A percentile compares a stretch with the other conserved stretches of the same genome.
Conservation (phyloP, 1,284 basidiomycete genomes). For the Porodaedalea pini region DNA sequence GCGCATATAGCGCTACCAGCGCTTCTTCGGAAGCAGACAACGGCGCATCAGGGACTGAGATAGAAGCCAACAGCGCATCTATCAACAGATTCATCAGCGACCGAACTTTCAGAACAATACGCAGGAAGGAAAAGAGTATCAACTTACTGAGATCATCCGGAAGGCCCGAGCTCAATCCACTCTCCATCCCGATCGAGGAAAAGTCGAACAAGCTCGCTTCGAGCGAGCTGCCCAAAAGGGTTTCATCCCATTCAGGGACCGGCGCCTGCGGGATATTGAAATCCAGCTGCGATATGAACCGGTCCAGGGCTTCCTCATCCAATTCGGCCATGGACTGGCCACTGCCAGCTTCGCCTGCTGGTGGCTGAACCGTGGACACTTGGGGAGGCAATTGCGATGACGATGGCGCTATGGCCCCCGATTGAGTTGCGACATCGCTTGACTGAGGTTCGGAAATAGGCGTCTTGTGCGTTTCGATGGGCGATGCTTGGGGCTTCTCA, state of each 20-base stretch:
- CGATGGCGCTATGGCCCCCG: background rate
- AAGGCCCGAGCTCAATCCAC: background rate
- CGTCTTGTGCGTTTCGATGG: background rate
- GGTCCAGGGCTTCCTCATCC: background rate
- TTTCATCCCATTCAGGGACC: background rate
- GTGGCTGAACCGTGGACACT: background rate
- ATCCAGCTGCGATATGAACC: background rate
- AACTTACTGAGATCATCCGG: background rate
- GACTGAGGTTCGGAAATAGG: background rate
- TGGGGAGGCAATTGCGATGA: background rate
- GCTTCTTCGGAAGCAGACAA: no score
- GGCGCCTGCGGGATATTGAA: constrained; percentile 1
- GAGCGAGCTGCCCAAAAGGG: background rate
- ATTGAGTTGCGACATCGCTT: background rate
- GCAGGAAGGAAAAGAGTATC: background rate
- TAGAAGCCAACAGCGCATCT: background rate
- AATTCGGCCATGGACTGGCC: background rate
- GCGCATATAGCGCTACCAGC: no score
- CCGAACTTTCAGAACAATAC: no score
- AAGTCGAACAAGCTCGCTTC: background rate
- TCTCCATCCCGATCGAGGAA: background rate
- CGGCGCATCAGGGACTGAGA: no score
- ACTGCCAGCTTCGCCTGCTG: no score
- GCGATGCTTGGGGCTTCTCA: background rate
- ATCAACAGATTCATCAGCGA: background rate